Evolutionary conservation across 163 green algal genomes (phyloP).

Genomic region (Scenedesmus sp.): DNA sequence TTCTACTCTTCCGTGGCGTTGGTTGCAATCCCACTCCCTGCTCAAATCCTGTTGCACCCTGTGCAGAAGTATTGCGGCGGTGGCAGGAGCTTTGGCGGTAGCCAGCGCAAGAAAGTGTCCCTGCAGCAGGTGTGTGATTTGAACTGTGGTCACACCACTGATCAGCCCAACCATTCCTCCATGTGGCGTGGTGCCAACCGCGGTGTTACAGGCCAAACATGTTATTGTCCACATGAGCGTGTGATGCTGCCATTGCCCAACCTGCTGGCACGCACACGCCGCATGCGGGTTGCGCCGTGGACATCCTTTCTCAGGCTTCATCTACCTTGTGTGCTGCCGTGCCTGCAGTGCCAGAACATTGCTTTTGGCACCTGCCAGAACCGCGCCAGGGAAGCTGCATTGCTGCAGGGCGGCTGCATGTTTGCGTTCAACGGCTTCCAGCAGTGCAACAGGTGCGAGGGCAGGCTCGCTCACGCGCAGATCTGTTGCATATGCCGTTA

Average conservation of each 20-base stretch:
- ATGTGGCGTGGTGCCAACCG: no score
- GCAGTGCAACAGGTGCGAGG: slow-evolving; percentile 1
- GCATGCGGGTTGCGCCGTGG: no score
- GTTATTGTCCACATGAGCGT: no score
- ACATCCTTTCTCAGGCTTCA: no score
- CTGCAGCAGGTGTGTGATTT: background rate
- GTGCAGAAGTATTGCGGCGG: background rate
- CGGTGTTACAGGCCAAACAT: no score
- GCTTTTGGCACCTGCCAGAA: slow-evolving; percentile 10
- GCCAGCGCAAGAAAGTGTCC: background rate
- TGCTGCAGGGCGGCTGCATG: background rate
- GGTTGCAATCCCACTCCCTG: background rate
- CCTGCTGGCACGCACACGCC: no score
- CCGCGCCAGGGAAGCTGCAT: background rate
- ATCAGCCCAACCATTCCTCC: no score
- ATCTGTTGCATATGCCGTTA: background rate
- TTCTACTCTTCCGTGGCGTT: no score
- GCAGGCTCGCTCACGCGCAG: no score
- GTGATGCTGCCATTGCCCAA: no score
- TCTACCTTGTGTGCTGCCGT: background rate
- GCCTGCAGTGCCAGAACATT: slow-evolving; percentile 34
- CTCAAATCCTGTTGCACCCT: background rate
- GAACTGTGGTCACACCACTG: background rate
- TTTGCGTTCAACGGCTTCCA: background rate
- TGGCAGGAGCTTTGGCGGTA: background rate